phyloP scores from a whole-genome alignment of 371 early-diverging fungal genomes.

The Mucor plumbeus region DNA sequence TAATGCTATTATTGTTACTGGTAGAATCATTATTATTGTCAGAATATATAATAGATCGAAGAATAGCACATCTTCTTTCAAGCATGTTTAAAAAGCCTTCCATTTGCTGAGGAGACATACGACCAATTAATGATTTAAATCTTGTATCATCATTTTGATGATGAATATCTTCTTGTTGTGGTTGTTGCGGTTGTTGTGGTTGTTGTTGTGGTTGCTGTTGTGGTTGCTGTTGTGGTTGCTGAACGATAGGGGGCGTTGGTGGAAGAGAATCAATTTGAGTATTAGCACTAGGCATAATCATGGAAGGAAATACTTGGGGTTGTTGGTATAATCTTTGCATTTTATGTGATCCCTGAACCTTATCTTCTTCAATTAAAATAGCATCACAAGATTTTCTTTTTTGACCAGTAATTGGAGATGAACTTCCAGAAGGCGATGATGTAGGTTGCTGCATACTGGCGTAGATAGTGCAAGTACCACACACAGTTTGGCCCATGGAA shows the following conservation, averaged over 20 bases:
- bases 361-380: conserved; percentile 13
- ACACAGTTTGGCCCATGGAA: conserved; percentile 16
- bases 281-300: conserved; percentile 12
- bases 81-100: conserved; percentile 30
- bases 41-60: conserved; percentile 30
- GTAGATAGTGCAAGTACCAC: conserved; percentile 22
- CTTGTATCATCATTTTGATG: conserved; percentile 25
- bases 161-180: not conserved
- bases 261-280: not conserved
- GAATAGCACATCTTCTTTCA: conserved; percentile 35
- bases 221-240: too few relatives aligned
- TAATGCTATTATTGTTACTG: not conserved
- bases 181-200: not conserved
- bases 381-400: conserved; percentile 18
- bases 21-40: not conserved
- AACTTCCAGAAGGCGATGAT: not conserved
- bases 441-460: conserved; percentile 13
- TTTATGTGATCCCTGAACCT: not conserved
- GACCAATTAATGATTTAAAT: conserved; percentile 26
- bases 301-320: conserved; percentile 14
- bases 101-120: conserved; percentile 33
- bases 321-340: conserved; percentile 7
- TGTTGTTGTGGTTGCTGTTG: too few relatives aligned
- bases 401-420: conserved; percentile 12
- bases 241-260: conserved; percentile 12